Evolutionary conservation across 192 early-diverging fungal genomes (phyloP).

Genomic region (Coemansia sp.): DNA sequence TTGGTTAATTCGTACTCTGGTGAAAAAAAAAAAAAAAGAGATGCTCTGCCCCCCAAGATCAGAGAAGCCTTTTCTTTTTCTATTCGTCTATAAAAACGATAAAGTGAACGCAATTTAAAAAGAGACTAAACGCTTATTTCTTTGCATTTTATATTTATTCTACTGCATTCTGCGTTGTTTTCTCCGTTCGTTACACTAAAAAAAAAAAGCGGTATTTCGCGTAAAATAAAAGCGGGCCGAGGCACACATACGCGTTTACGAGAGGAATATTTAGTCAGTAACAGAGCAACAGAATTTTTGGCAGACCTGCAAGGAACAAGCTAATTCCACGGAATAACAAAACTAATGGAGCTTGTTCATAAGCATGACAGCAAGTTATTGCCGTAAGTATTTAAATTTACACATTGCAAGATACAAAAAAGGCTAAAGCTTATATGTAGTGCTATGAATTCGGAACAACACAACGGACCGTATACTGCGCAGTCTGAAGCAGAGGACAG

Average conservation of each 20-base stretch:
- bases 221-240: too few relatives aligned
- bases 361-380: constrained; percentile 10
- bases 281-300: not conserved
- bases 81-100: constrained; percentile 2
- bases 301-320: not conserved
- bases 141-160: constrained; percentile 11
- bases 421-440: constrained; percentile 4
- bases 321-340: not conserved
- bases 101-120: not conserved
- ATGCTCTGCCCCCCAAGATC: constrained; percentile 1
- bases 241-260: too few relatives aligned
- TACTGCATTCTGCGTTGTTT: constrained; percentile 5
- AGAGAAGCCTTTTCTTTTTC: not conserved
- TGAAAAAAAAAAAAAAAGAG: not conserved
- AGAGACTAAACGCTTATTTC: not conserved
- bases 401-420: not conserved
- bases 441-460: not conserved
- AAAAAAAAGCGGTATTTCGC: too few relatives aligned
- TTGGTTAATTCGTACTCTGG: too few relatives aligned
- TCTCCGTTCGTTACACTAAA: not conserved
- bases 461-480: constrained; percentile 4
- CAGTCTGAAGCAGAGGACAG: constrained; percentile 8
- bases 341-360: constrained; percentile 25
- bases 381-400: constrained; percentile 12
- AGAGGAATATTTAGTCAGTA: too few relatives aligned